phyloP scores from a whole-genome alignment of 768 basidiomycete species.

The Kwoniella europaea region DNA sequence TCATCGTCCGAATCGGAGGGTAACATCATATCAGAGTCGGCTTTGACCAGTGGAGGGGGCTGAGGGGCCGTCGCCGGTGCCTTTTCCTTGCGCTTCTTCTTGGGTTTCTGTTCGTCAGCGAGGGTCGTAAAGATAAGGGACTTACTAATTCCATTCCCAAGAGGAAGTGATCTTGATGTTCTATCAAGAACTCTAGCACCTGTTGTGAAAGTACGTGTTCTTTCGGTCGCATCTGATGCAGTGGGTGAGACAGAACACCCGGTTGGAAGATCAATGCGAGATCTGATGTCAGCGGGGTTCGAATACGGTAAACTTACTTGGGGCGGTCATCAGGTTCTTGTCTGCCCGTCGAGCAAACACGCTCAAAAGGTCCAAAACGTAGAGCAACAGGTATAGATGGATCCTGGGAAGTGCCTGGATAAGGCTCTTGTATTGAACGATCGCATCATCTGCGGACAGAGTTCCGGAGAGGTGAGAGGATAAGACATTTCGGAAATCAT shows the following conservation, averaged over 20 bases:
- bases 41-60: slow-evolving; percentile 42
- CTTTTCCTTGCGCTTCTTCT: slow-evolving; percentile 35
- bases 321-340: slow-evolving; percentile 93
- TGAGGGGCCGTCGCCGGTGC: slow-evolving; percentile 2
- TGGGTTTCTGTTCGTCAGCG: slow-evolving; percentile 25
- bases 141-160: slow-evolving; percentile 63
- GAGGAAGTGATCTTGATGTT: slow-evolving; percentile 95
- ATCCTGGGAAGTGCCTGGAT: slow-evolving; percentile 82
- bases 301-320: slow-evolving; percentile 67
- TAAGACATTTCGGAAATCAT: slow-evolving; percentile 60
- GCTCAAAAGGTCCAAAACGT: slow-evolving; percentile 91
- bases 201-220: slow-evolving; percentile 86
- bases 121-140: background rate
- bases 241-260: slow-evolving; percentile 85
- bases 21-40: slow-evolving; percentile 53
- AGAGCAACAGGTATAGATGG: slow-evolving; percentile 94
- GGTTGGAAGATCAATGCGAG: slow-evolving; percentile 97
- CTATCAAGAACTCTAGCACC: slow-evolving; percentile 93
- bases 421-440: slow-evolving; percentile 78
- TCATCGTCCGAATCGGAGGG: slow-evolving; percentile 59
- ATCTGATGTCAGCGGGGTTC: slow-evolving; percentile 67
- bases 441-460: slow-evolving; percentile 68
- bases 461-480: slow-evolving; percentile 21
- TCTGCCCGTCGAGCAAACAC: slow-evolving; percentile 91
- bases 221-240: slow-evolving; percentile 80